Base-by-base conservation (phyloP, 768 basidiomycete genomes). In the Neoboletus subvelutipes region DNA sequence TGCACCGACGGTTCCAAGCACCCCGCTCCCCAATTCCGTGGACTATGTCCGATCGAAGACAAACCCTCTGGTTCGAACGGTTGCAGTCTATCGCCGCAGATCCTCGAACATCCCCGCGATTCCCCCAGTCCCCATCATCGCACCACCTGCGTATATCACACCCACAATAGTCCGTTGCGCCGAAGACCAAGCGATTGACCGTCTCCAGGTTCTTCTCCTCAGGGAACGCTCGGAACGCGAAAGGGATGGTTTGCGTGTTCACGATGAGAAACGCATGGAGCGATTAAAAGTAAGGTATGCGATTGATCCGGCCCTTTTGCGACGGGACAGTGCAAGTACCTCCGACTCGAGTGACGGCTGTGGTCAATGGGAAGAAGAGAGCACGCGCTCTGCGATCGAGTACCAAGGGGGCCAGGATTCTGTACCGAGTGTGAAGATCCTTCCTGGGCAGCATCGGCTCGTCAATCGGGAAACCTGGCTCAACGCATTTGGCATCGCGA, bases 71-170 rank as follows among this genome's bases (percentile, higher is more conserved):
- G 24, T 26, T 28, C 66, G 70, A 34, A 72, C 70, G 4, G 31
- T 64, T 5, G 37, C 50, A 9, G 5, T 62, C 10, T 55, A 61
- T 15, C 53, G 48, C 5, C 49, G 17, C 18, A 34, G 39, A 26
- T 57, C 54, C n/a, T 17, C 28, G 9, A 45, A 45, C 2, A 22
- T 42, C 1, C 51, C 57, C 1, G 3, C 20, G 10, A 71, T 65
- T 6, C 60, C 64, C 6, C 54, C 62, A 0, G 77, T 84, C 0
- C 84, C 84, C 0, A 76, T 84, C 52, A 80, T 86, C 15, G 83
- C 83, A 5, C 84, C 84, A 2, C 82, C 84, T 0, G 49, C 63
- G 65, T 73, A 9, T 64, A 69, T 26, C 57, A 71, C 7, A 37
- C 63, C 26, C 73, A 76, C 51, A 0, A 1, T 24, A 0, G 37